These are phyloP conservation scores for Penicillium sp. DNA, from an alignment of 2,329 filamentous ascomycete species.

Conservation along the genomic window DNA sequence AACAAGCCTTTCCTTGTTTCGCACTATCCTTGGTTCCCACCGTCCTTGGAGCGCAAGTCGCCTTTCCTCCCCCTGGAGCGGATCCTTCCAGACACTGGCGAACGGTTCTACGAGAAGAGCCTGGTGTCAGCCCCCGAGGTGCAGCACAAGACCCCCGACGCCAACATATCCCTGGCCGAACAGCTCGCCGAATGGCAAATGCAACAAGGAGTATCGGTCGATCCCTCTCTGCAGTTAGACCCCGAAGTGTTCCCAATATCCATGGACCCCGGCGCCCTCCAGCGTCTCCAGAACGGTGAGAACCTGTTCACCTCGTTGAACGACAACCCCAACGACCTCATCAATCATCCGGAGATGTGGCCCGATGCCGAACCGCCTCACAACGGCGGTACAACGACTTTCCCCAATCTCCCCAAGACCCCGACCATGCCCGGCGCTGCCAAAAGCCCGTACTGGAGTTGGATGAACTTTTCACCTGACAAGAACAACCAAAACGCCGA, in stretches of 20 bases:
- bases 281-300: background rate
- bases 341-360: background rate
- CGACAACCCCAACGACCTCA: background rate
- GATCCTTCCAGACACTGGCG: background rate
- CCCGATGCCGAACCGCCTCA: background rate
- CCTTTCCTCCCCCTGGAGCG: background rate
- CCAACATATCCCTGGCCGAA: background rate
- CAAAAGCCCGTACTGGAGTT: background rate
- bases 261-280: background rate
- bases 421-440: background rate
- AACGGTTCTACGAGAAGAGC: background rate
- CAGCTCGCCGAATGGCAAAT: background rate
- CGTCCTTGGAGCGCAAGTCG: background rate
- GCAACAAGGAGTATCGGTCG: background rate
- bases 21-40: conserved; percentile 1
- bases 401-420: background rate
- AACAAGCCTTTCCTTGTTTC: background rate
- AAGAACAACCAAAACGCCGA: background rate
- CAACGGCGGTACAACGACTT: background rate
- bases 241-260: background rate
- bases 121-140: background rate
- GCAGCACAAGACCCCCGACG: background rate
- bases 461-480: background rate
- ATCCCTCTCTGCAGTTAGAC: background rate
- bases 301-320: background rate